These are phyloP conservation scores for Chloris gayana DNA, from an alignment of 176 grass and related monocot genomes.

Conservation along the genomic window DNA sequence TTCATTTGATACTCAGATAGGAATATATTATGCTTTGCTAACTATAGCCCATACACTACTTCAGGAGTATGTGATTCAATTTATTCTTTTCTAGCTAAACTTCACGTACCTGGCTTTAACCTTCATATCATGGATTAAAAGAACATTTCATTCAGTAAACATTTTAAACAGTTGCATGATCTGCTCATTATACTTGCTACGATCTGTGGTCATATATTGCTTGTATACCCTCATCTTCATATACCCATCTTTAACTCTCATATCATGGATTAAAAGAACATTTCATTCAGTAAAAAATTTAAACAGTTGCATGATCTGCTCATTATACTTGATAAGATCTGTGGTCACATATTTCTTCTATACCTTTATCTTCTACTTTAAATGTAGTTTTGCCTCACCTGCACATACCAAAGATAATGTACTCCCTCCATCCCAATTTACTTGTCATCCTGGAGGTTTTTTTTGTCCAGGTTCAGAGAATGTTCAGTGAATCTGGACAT, in stretches of 20 bases:
- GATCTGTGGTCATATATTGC: background rate
- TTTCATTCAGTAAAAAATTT: background rate
- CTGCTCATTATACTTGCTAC: background rate
- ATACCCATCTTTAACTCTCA: background rate
- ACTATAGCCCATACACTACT: constrained; percentile 1
- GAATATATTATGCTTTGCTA: background rate
- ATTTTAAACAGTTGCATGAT: background rate
- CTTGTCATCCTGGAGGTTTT: no score
- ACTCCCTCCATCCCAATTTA: no score
- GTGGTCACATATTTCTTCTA: background rate
- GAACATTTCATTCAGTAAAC: background rate
- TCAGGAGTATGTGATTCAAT: constrained; percentile 16
- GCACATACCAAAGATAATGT: background rate
- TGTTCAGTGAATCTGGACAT: no score
- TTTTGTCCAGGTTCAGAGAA: no score
- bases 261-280: background rate
- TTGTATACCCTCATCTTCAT: background rate
- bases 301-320: background rate
- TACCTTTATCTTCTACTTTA: background rate
- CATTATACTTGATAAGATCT: background rate
- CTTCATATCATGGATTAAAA: background rate
- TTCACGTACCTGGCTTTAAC: background rate
- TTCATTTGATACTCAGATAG: constrained; percentile 29
- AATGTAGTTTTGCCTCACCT: background rate
- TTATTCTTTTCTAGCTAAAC: background rate